These are phyloP conservation scores for Tolypocladium ovalisporum DNA, from an alignment of 2,329 filamentous ascomycete genomes.

Conservation along the genomic window DNA sequence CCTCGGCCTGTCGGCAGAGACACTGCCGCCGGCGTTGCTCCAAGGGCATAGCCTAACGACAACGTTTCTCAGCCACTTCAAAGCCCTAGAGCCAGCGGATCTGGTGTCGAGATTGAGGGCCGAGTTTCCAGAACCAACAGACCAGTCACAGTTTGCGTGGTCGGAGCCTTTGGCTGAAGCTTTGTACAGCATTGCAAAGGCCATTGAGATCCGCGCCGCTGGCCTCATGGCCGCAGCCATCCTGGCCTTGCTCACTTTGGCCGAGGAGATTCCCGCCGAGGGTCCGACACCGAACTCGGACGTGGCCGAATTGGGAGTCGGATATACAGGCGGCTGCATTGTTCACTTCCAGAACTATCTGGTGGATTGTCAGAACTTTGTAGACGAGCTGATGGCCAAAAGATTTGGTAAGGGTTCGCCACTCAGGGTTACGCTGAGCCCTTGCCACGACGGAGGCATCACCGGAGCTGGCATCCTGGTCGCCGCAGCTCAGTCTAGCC, in stretches of 20 bases:
- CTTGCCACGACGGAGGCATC: conserved; percentile 52
- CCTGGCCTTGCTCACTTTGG: conserved; percentile 57
- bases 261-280: conserved; percentile 48
- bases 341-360: conserved; percentile 69
- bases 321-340: conserved; percentile 72
- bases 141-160: conserved; percentile 46
- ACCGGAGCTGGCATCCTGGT: conserved; percentile 51
- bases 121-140: conserved; percentile 39
- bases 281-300: conserved; percentile 4
- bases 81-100: conserved; percentile 36
- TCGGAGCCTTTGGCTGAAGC: conserved; percentile 45
- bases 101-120: conserved; percentile 36
- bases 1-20: conserved; percentile 25
- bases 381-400: conserved; percentile 40
- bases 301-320: conserved; percentile 54
- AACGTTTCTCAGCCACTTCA: conserved; percentile 60
- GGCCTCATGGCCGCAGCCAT: conserved; percentile 64
- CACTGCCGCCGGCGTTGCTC: conserved; percentile 44
- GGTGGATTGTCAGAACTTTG: conserved; percentile 55
- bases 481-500: conserved; percentile 26
- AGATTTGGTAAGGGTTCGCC: conserved; percentile 17
- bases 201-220: conserved; percentile 62
- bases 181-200: conserved; percentile 56
- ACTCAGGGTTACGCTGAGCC: conserved; percentile 36
- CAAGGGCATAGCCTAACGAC: conserved; percentile 56